phyloP scores from a whole-genome alignment of 116 monocot species.

The Posidonia oceanica region DNA sequence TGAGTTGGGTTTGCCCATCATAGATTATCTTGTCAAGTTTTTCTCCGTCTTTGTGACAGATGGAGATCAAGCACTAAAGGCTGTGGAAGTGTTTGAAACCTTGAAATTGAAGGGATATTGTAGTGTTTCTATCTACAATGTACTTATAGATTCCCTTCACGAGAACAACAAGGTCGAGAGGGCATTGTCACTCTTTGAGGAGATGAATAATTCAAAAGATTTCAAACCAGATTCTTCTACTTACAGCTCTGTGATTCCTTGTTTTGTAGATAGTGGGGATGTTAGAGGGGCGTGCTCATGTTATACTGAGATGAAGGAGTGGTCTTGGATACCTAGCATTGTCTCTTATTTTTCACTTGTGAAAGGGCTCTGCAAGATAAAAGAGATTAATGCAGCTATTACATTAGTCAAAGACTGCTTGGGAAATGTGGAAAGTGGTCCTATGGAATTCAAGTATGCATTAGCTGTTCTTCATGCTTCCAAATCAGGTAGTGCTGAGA shows the following conservation, averaged over 20 bases:
- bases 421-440: conserved; percentile 65
- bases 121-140: conserved; percentile 60
- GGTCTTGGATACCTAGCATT: conserved; percentile 42
- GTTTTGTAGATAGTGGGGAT: conserved; percentile 52
- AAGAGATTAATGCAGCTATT: conserved; percentile 65
- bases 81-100: conserved; percentile 44
- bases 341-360: conserved; percentile 68
- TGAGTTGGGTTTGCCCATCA: conserved; percentile 33
- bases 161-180: conserved; percentile 34
- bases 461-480: conserved; percentile 58
- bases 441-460: conserved; percentile 85
- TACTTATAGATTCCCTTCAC: conserved; percentile 55
- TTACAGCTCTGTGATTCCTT: conserved; percentile 60
- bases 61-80: conserved; percentile 27
- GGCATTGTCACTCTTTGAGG: conserved; percentile 51
- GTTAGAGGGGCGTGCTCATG: conserved; percentile 59
- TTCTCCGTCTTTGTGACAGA: conserved; percentile 24
- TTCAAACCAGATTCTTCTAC: conserved; percentile 49
- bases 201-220: conserved; percentile 34
- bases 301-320: conserved; percentile 60
- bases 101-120: conserved; percentile 48
- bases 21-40: conserved; percentile 48
- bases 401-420: conserved; percentile 77
- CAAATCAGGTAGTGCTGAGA: conserved; percentile 40
- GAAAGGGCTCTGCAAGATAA: conserved; percentile 53